Percentiles rank a stretch among this genome's conserved stretches.
Conservation (phyloP, 2,329 filamentous ascomycete genomes). For the Colletotrichum sansevieriae region DNA sequence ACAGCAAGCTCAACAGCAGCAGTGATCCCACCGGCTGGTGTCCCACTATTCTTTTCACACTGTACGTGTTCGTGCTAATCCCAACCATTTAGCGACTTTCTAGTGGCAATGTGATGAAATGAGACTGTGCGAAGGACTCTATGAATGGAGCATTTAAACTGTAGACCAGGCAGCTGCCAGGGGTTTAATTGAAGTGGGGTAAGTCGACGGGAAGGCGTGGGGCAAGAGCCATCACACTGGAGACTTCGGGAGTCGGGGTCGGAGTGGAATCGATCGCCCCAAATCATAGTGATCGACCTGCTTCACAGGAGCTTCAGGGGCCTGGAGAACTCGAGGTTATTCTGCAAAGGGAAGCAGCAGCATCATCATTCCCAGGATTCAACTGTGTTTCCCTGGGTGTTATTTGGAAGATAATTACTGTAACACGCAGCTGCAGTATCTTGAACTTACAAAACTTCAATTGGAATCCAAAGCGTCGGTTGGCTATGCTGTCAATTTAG, state of each 20-base stretch:
- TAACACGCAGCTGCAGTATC: not conserved
- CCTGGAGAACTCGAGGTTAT: conserved; percentile 18
- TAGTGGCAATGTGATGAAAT: conserved; percentile 2
- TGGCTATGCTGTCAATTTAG: no score
- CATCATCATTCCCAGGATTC: not conserved
- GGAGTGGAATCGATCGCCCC: conserved; percentile 29
- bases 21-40: not conserved
- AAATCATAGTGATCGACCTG: conserved; percentile 6
- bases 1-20: not conserved
- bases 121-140: conserved; percentile 17
- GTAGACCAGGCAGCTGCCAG: conserved; percentile 28
- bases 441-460: not conserved
- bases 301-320: conserved; percentile 25
- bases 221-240: conserved; percentile 33
- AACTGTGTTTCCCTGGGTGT: not conserved
- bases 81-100: not conserved
- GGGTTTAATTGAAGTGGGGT: conserved; percentile 38
- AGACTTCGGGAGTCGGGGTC: conserved; percentile 20
- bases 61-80: conserved; percentile 18
- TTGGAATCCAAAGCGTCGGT: not conserved
- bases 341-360: not conserved
- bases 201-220: conserved; percentile 32
- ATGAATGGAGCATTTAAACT: not conserved
- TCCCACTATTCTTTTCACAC: not conserved
- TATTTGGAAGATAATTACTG: not conserved